A percentile compares a stretch with the other conserved stretches of the same genome.
phyloP scores from a whole-genome alignment of 768 basidiomycete species.

The Mycena epipterygia region DNA sequence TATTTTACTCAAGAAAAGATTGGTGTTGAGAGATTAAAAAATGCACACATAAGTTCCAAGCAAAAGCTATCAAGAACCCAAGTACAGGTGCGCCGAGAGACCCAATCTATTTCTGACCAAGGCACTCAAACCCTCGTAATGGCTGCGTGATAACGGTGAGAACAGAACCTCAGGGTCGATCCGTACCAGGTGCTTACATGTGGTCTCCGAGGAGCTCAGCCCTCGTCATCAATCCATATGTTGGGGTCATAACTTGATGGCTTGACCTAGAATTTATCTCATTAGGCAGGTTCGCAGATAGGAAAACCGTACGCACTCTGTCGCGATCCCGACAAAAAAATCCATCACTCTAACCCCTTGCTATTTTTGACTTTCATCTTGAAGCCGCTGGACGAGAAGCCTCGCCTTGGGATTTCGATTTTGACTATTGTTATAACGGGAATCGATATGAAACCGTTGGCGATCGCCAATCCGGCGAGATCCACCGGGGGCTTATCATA shows the following conservation, averaged over 20 bases:
- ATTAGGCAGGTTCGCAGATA: too few species aligned
- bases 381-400: neutral
- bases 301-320: neutral
- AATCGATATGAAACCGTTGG: slow-evolving; percentile 1
- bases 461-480: neutral
- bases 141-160: neutral
- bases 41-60: too few species aligned
- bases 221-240: neutral
- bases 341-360: neutral
- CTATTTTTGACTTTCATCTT: neutral
- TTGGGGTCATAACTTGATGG: neutral
- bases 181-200: neutral
- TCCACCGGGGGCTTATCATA: too few species aligned
- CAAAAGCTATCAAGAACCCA: neutral
- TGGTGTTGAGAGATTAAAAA: too few species aligned
- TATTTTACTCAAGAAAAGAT: too few species aligned
- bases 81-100: neutral
- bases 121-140: neutral
- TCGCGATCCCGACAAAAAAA: neutral
- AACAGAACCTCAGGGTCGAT: neutral
- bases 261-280: neutral
- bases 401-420: neutral
- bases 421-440: neutral
- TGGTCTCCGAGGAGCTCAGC: slow-evolving; percentile 2
- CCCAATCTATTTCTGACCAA: neutral